phyloP scores from a whole-genome alignment of 2,329 filamentous ascomycete genomes.

The Fusarium luffae region DNA sequence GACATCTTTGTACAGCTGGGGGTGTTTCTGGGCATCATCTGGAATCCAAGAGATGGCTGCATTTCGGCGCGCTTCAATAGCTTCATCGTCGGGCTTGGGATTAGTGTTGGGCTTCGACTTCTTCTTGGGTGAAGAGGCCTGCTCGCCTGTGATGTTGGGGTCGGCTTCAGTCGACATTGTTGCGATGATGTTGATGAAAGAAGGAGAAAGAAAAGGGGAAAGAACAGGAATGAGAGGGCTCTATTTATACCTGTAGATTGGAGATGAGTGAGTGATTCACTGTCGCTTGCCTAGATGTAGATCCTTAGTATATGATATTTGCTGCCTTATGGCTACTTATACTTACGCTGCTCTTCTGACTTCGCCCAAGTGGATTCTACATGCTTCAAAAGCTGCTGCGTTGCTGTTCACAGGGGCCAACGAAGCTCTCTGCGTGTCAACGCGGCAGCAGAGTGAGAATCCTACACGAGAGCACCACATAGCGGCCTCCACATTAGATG shows the following conservation, averaged over 20 bases:
- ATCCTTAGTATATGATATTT: background rate
- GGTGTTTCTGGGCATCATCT: background rate
- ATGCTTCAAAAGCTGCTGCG: background rate
- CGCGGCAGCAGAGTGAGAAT: slow-evolving; percentile 3
- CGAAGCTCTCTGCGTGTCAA: background rate
- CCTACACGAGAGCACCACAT: background rate
- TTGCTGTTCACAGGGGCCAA: slow-evolving; percentile 9
- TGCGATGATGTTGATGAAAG: background rate
- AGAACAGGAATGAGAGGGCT: rapidly evolving
- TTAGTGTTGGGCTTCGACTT: background rate
- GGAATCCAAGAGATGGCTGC: background rate
- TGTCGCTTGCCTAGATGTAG: no score
- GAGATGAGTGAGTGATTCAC: background rate
- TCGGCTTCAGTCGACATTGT: background rate
- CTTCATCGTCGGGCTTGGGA: background rate
- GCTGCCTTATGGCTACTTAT: background rate
- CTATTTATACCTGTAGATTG: background rate
- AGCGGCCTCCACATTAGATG: background rate
- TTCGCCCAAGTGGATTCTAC: background rate
- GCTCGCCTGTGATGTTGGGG: background rate
- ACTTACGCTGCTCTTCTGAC: background rate
- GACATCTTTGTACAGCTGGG: background rate
- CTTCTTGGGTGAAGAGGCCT: background rate
- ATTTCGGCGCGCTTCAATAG: background rate
- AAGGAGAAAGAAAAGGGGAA: background rate